phyloP scores from a whole-genome alignment of 257 asterid species.

The Solanum stenotomum region DNA sequence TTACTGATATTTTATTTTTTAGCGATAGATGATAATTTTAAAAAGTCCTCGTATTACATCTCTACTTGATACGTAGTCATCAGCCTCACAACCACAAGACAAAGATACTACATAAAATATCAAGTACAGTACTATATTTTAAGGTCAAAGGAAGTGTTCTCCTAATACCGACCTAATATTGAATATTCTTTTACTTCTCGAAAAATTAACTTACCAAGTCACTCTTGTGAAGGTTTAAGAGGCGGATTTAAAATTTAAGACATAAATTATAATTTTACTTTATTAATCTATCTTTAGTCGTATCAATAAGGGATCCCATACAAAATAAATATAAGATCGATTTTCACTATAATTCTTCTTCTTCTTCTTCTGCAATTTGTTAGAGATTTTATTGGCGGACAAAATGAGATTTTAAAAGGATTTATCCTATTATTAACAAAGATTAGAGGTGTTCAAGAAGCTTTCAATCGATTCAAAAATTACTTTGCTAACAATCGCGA shows the following conservation, averaged over 20 bases:
- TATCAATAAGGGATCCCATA: no score
- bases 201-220: not conserved
- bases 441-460: not conserved
- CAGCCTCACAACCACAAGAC: not conserved
- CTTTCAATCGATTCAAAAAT: no score
- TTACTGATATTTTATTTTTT: no score
- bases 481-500: no score
- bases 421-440: no score
- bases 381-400: no score
- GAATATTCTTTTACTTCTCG: not conserved
- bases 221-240: not conserved
- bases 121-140: not conserved
- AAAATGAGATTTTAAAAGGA: no score
- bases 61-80: not conserved
- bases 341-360: no score
- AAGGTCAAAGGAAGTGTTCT: not conserved
- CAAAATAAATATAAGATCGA: no score
- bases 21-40: no score
- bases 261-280: not conserved
- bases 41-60: not conserved
- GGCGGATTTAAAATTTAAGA: not conserved
- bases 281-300: no score
- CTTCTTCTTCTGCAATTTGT: no score
- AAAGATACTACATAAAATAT: not conserved
- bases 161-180: not conserved